Base-by-base conservation (phyloP, 805 yeast genomes). In the Jamesozyma piceae region DNA sequence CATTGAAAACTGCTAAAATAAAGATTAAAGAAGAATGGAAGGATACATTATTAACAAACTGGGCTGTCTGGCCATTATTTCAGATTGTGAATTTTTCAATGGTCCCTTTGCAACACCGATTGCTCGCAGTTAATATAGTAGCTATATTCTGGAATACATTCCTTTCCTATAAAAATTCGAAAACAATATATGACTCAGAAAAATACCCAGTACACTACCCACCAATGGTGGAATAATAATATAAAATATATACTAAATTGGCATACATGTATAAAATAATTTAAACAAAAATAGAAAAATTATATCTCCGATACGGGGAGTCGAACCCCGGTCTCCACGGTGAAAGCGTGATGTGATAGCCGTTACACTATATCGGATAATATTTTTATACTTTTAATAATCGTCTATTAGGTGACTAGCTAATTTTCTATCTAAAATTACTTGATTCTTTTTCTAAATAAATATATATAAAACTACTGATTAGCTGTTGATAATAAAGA, bases 41-140 rank as follows among this genome's bases (percentile, higher is more conserved):
- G 79, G 70, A 73, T 3, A 88, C 95, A 0, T 62, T 89, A 34
- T 58, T 68, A 28, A 71, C 83, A 15, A 89, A 88, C 60, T 87
- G 95, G 89, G 56, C 70, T 40, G 82, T 90, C 11, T 92, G 97
- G 98, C 97, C 97, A 0, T 62, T 76, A 0, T 83, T 92, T 48
- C 97, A 92, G 63, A 54, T 78, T 42, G 49, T 80, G 47, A 92
- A 90, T 63, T 86, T 90, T 55, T 72, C 78, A 37, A 53, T 84
- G 6, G 73, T 87, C 2, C 97, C 97, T 0, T 73, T 78, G 6
- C 78, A 78, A 35, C 75, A 74, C 51, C 72, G 95, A 31, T 61
- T 89, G 37, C 53, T 84, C 37, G 68, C 78, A 10, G 94, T 83
- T 26, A 86, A 86, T 54, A 45, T 78, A 3, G 71, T 84, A 21